phyloP scores from a whole-genome alignment of 73 alveolate species.

The Urostyla sp. region DNA sequence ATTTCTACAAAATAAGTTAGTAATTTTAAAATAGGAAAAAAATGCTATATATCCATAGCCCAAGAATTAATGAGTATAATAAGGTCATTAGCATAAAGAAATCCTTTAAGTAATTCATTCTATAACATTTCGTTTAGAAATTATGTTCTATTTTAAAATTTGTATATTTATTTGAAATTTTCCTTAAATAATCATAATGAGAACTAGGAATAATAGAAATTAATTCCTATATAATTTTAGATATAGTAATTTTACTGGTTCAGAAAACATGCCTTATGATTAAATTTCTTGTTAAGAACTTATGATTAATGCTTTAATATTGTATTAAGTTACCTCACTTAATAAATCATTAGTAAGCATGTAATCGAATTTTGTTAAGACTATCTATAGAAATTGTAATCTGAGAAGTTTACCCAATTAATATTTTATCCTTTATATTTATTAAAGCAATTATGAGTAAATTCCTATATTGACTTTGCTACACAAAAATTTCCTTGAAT shows the following conservation, averaged over 20 bases:
- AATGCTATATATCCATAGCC: constrained; percentile 5
- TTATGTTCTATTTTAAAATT: neutral
- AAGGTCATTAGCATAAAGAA: constrained; percentile 8
- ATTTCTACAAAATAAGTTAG: constrained; percentile 15
- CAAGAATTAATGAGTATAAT: neutral
- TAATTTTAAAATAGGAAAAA: constrained; percentile 8
- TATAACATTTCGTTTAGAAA: constrained; percentile 9
- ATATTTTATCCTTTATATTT: neutral
- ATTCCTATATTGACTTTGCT: neutral
- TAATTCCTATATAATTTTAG: neutral
- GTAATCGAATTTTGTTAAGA: constrained; percentile 32
- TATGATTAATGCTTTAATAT: constrained; percentile 10
- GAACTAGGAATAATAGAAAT: neutral
- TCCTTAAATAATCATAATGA: neutral
- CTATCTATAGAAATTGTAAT: neutral
- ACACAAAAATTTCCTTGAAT: constrained; percentile 4
- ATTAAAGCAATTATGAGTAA: neutral
- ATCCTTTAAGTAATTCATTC: neutral
- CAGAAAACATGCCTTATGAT: constrained; percentile 1
- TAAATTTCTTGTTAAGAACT: constrained; percentile 15
- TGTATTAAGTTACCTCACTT: neutral
- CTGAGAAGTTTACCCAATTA: neutral
- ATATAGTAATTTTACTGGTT: constrained; percentile 4
- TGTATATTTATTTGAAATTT: neutral
- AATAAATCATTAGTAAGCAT: constrained; percentile 14